Evolutionary conservation across 2,329 filamentous ascomycete species (phyloP).

Genomic region (Exophiala phaeomuriformis): DNA sequence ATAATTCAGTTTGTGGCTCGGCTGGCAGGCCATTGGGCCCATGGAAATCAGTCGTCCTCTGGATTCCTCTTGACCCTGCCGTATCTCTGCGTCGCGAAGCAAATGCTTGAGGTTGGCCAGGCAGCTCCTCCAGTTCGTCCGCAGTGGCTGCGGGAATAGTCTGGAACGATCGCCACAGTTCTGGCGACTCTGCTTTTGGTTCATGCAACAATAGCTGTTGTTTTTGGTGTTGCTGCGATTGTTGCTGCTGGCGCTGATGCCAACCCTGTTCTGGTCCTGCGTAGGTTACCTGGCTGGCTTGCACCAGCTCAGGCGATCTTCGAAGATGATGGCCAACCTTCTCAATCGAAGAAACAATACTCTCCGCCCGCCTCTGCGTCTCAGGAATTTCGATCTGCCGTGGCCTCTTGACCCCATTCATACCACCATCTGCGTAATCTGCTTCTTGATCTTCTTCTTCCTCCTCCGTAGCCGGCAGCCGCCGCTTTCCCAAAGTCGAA

Average conservation of each 20-base stretch:
- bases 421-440: background rate
- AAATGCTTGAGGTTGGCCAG: slow-evolving; percentile 12
- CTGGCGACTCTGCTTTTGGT: slow-evolving; percentile 21
- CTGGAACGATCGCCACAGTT: slow-evolving; percentile 13
- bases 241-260: background rate
- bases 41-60: background rate
- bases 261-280: slow-evolving; percentile 3
- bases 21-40: background rate
- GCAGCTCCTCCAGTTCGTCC: slow-evolving; percentile 20
- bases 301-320: slow-evolving; percentile 9
- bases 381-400: slow-evolving; percentile 20
- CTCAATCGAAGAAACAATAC: slow-evolving; percentile 21
- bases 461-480: background rate
- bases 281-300: slow-evolving; percentile 12
- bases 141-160: slow-evolving; percentile 13
- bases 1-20: background rate
- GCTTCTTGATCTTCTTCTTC: no score
- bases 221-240: background rate
- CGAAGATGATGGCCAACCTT: slow-evolving; percentile 2
- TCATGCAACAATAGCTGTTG: background rate
- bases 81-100: background rate
- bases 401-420: slow-evolving; percentile 16
- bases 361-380: slow-evolving; percentile 13
- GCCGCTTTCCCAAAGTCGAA: slow-evolving; percentile 20
- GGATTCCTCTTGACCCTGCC: background rate